Evolutionary conservation across 768 basidiomycete species (phyloP).

Genomic region (Leccinum sublutescens): DNA sequence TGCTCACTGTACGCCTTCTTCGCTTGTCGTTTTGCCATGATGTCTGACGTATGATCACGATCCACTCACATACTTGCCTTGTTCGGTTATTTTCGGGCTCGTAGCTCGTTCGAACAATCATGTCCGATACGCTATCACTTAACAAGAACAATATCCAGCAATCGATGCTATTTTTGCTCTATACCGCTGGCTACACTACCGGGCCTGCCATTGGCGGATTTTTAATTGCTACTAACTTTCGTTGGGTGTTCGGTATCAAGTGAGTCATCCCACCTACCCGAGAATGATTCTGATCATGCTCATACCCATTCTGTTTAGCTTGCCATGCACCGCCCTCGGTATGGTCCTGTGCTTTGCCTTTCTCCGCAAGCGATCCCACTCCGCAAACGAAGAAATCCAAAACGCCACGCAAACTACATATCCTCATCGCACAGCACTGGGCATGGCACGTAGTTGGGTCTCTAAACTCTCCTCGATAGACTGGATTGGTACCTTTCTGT

Average conservation of each 20-base stretch:
- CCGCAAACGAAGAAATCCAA: conserved; percentile 13
- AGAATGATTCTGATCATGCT: neutral
- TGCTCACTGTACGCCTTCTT: conserved; percentile 31
- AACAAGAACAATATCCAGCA: conserved; percentile 44
- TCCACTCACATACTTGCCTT: neutral
- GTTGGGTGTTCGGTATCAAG: conserved; percentile 61
- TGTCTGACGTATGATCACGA: neutral
- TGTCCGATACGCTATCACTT: conserved; percentile 44
- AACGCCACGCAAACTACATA: neutral
- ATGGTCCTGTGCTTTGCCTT: conserved; percentile 42
- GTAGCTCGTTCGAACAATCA: conserved; percentile 41
- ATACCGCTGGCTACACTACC: conserved; percentile 39
- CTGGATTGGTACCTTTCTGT: conserved; percentile 46
- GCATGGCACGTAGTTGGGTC: conserved; percentile 16
- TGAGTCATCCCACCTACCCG: conserved; percentile 17
- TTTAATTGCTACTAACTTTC: conserved; percentile 40
- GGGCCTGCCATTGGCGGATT: conserved; percentile 46
- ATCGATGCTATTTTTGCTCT: conserved; percentile 42
- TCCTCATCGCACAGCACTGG: neutral
- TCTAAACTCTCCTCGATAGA: conserved; percentile 39
- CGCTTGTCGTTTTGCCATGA: neutral
- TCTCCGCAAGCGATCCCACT: conserved; percentile 32
- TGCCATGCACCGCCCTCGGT: conserved; percentile 38
- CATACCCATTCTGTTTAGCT: conserved; percentile 23
- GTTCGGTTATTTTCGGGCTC: neutral